phyloP scores from a whole-genome alignment of 257 asterid species.

The Oldenlandia corymbosa region DNA sequence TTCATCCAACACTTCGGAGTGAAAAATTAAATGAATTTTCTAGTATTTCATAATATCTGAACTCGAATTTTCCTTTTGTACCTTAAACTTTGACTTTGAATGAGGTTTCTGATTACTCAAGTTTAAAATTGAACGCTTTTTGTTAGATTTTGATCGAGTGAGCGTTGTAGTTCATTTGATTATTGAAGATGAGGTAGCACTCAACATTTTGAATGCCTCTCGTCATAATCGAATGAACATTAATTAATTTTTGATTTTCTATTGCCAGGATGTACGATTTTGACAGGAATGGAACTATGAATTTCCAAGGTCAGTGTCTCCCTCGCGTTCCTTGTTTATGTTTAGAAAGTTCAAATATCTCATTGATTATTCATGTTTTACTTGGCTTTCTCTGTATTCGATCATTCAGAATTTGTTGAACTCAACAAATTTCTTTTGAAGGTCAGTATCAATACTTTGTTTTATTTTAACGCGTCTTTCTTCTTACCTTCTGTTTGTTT shows the following conservation, averaged over 20 bases:
- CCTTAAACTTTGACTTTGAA: no score
- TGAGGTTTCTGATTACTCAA: no score
- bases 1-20: no score
- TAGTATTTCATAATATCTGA: no score
- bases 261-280: constrained; percentile 69
- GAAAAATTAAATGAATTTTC: no score
- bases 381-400: neutral
- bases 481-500: neutral
- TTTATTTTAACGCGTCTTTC: neutral
- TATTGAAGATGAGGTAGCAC: no score
- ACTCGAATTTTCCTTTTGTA: no score
- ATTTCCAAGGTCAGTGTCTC: constrained; percentile 44
- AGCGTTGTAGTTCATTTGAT: no score
- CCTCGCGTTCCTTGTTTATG: neutral
- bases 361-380: neutral
- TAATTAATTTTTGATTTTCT: neutral
- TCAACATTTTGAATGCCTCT: no score
- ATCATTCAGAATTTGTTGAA: constrained; percentile 54
- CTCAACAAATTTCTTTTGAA: constrained; percentile 79
- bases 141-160: no score
- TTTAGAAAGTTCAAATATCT: neutral
- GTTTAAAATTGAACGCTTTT: no score
- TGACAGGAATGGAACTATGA: constrained; percentile 77
- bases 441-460: constrained; percentile 50
- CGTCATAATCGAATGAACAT: no score